A percentile compares a stretch with the other conserved stretches of the same genome.
Conservation (phyloP, 257 asterid genomes). For the Striga asiatica region DNA sequence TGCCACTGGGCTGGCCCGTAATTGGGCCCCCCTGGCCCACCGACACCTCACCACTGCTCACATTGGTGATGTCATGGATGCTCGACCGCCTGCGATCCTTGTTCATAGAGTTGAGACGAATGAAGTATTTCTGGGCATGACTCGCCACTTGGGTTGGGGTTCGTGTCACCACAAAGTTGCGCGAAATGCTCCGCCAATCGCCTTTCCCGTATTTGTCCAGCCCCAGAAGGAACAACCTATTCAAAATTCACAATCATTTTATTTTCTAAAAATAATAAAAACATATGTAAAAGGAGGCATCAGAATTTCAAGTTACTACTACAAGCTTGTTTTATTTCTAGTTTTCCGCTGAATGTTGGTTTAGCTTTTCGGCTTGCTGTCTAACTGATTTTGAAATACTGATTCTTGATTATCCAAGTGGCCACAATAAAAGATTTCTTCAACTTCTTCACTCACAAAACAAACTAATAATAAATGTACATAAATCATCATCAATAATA, state of each 20-base stretch:
- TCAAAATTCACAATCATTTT: no score
- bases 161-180: constrained; percentile 78
- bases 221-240: constrained; percentile 83
- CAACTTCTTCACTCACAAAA: no score
- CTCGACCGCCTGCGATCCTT: constrained; percentile 82
- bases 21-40: constrained; percentile 59
- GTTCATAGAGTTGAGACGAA: constrained; percentile 84
- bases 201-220: constrained; percentile 87
- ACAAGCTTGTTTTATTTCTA: no score
- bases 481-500: no score
- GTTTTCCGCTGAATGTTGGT: no score
- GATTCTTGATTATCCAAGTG: no score
- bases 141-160: constrained; percentile 97
- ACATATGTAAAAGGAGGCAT: neutral
- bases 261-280: no score
- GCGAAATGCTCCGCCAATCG: constrained; percentile 88
- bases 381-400: no score
- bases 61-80: constrained; percentile 87
- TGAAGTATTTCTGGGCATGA: constrained; percentile 89
- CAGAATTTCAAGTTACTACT: no score
- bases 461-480: no score
- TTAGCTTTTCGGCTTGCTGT: no score
- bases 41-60: constrained; percentile 44
- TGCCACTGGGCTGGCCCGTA: constrained; percentile 59
- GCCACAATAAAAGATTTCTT: no score